Evolutionary conservation across 345 rosid genomes (phyloP).

Genomic region (Melaleuca quinquenervia): DNA sequence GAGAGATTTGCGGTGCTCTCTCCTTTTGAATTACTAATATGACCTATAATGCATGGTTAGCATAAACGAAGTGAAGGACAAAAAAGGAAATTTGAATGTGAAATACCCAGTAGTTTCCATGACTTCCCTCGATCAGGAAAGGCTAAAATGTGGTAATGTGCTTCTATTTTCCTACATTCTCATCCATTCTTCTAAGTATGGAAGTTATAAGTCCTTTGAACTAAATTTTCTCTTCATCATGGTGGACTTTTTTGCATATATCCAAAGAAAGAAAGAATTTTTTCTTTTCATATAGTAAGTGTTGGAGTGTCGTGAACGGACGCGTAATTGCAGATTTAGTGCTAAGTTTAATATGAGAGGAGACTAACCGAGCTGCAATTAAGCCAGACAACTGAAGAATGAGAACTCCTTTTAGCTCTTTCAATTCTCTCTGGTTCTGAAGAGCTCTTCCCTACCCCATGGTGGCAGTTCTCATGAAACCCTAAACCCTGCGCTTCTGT

Average conservation of each 20-base stretch:
- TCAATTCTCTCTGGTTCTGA: neutral
- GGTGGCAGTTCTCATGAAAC: neutral
- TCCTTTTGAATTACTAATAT: neutral
- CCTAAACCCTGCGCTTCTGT: no score
- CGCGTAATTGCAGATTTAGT: neutral
- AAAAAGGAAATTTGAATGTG: neutral
- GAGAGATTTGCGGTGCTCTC: neutral
- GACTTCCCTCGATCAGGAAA: neutral
- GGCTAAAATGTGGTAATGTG: no score
- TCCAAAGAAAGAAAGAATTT: neutral
- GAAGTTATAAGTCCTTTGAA: neutral
- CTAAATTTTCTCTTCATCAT: neutral
- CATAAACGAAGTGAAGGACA: neutral
- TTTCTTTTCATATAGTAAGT: neutral
- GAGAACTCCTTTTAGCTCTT: neutral
- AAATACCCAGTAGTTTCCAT: neutral
- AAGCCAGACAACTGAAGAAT: neutral
- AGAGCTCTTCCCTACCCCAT: neutral
- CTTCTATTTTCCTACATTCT: neutral
- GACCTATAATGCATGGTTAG: neutral
- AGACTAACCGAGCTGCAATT: neutral
- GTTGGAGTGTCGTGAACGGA: neutral
- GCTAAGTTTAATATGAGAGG: neutral
- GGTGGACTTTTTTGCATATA: neutral
- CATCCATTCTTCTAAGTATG: neutral